Base-by-base conservation (phyloP, 1,284 basidiomycete species). In the Meripilus lineatus region DNA sequence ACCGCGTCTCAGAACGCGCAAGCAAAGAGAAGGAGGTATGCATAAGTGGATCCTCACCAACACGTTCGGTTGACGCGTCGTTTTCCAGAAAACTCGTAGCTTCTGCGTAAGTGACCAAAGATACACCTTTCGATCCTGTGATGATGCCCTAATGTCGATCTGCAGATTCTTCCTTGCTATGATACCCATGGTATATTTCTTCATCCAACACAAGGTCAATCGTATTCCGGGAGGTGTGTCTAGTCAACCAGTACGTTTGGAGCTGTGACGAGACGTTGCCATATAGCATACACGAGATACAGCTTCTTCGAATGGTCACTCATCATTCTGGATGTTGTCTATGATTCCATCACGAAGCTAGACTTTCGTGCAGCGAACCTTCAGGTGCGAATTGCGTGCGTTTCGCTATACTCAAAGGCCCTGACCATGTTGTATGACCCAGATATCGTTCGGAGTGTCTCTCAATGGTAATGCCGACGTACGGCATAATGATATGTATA, bases 301-400 rank as follows among this genome's bases (percentile, higher is more conserved):
- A 79, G 84, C 40, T 83, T 93, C 61, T 88, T 90, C 51, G 91
- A 95, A 64, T 95, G 91, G 91, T 71, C 71, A 2, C 76, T 94
- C 39, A 90, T 94, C 36, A 58, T 87, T 42, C 74, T 86, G 48
- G 91, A 95, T 51, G 71, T 94, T 21, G 53, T 79, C 13, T 94
- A 84, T 53, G 92, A 94, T 60, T 81, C 88, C 0, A 63, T 84
- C 7, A 61, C 77, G 0, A 74, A 75, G 41, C 63, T 71, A 15
- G 89, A 93, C 52, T 78, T 93, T 45, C 64, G 61, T 41, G 67
- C 72, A 33, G 67, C 70, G 10, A 65, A 74, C 47, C 55, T 85
- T 20, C 69, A 80, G 64, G 84, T 77, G 38, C 48, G 69, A n/a
- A n/a, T n/a, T n/a, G n/a, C n/a, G n/a, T n/a, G n/a, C n/a, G n/a